Base-by-base conservation (phyloP, 2,329 filamentous ascomycete genomes). In the Arachnomyces sp. region DNA sequence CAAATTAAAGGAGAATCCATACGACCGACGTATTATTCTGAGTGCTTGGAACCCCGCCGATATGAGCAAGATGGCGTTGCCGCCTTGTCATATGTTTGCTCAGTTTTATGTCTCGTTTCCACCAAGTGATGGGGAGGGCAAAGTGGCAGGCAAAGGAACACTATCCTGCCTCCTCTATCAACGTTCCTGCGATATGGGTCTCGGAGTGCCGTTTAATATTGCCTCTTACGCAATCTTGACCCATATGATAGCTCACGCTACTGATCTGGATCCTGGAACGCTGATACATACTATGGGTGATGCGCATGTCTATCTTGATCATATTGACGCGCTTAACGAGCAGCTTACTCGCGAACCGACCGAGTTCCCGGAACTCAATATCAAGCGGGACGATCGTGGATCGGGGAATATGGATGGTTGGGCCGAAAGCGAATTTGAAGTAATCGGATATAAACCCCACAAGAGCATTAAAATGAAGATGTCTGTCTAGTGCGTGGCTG, bases 381-480 rank as follows among this genome's bases (percentile, higher is more conserved):
- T 96, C 44, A 67, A 69, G 40, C 72, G 79, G 36, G 78, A 83
- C 43, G 72, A 74, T 45, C 77, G 79, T 1, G 82, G 84, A 1
- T 84, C 77, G 54, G 89, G 95, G 48, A 85, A 95, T 49, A 87
- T 96, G 53, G 92, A 98, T 60, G 87, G 86, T 1, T 96, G 92
- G 88, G 81, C 78, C 60, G 71, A 79, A 1, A 87, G 93, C 49
- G 89, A 98, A 45, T 90, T 98, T 60, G 80, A 84, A 43, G 77
- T 98, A 4, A 74, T 85, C 55, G 89, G 84, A 1, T 98, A 98
- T 62, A 78, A 89, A 36, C 90, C 92, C 42, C 87, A 95, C 62
- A 90, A 89, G 69, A 76, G 76, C 4, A 94, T 98, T 67, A 77
- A 85, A 33, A 98, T 98, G 92, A 95, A 96, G 71, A 98, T 98